Base-by-base conservation (phyloP, 2,329 filamentous ascomycete genomes). In the Thelonectria olida region DNA sequence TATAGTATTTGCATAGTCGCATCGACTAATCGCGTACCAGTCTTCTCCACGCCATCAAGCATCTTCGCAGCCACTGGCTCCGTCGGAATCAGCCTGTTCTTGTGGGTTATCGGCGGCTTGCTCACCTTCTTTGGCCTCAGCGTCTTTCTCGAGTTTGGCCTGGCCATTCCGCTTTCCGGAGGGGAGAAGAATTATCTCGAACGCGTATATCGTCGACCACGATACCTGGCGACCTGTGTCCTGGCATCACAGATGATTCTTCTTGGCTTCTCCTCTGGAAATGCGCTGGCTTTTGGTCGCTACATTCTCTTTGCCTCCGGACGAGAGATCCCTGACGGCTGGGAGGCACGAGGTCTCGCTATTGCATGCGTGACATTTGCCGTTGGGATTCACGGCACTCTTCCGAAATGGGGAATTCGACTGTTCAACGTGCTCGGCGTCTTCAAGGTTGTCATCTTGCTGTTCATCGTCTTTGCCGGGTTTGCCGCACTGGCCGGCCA, bases 171-270 rank as follows among this genome's bases (percentile, higher is more conserved):
- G 2, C 79, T 84, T 34, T 88, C 85, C 13, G 87, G 88, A 13
- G 88, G 88, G 19, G 87, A 89, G 64, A 90, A 90, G 79, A 87
- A 88, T 72, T 90, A 90, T 69, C 83, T 90, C 13, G 87, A 90
- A 68, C 80, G 84, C n/a, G 84, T 87, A 15, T 89, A 88, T 74
- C 80, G 81, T 2, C 82, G 79, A 20, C 87, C 87, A 0, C 83
- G 81, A 58, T 87, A 88, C 72, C 73, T 90, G 1, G 82, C 86
- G 1, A 87, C 85, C 0, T 86, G 84, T 62, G 81, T 89, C 2
- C 78, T 89, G 31, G 85, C 86, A 3, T 78, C 85, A 1, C 86
- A 88, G 72, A 87, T 88, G 83, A 79, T 89, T 45, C 76, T 88
- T 1, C 81, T 89, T 1, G 86, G 86, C 0, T 88, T 88, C 70